Evolutionary conservation across 2,329 filamentous ascomycete species (phyloP), one percentile per base, ranked within the genome.

Genomic region (Colletotrichum sp.): DNA sequence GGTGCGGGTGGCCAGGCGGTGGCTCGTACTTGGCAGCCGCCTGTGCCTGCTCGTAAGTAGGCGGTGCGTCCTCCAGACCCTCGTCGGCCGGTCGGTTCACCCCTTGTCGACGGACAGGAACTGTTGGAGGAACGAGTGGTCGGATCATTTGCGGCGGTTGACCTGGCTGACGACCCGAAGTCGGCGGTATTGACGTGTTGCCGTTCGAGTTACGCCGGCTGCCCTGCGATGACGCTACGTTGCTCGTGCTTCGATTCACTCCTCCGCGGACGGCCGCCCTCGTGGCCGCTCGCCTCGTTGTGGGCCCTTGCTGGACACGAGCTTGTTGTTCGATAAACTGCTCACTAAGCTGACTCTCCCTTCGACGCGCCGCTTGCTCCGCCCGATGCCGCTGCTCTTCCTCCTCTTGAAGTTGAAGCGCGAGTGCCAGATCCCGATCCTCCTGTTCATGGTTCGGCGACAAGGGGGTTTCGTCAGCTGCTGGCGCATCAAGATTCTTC

Each of bases 331-430:
- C 91, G 72, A 96, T 94, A 78, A 90, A 94, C 77, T 93, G 92
- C 80, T 94, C 92, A 0, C 93, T 94, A 1, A 95, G 87, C 73
- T 92, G 87, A 71, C 92, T 92, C 82, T 96, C 93, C n/a, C 92
- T 88, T 13, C 89, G 88, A 9, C 93, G 89, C 2, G 93, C 90
- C 12, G 90, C 91, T 65, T 92, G 90, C 66, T 92, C 89, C 8
- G 82, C 79, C n/a, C 91, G 90, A 78, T 96, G 92, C 16, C 92
- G 90, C 80, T 95, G 93, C 78, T 98, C 95, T 83, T 99, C 96
- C 82, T 98, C 96, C 81, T 99, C 97, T 83, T 99, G 96, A 2
- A 98, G 90, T 82, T 99, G 97, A 8, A 99, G 88, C 0, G 96
- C 96, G 5, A 99, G 89, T 0, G 97, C 97, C 34, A 98, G 86